Base-by-base conservation (phyloP, 2,329 filamentous ascomycete species). In the Botrytis fabae region DNA sequence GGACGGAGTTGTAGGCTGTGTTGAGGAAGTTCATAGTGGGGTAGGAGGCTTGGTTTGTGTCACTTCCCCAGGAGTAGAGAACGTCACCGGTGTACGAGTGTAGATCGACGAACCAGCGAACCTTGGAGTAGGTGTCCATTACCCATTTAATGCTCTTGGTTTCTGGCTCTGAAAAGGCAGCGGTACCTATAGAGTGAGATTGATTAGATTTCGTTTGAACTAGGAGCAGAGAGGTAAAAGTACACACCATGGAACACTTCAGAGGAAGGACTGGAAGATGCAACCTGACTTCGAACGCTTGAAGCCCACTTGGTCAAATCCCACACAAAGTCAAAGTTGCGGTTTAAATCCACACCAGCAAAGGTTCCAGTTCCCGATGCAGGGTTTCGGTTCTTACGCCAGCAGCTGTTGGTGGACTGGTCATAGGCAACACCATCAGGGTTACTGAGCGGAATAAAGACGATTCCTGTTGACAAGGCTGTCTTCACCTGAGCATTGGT, bases 291-390 rank as follows among this genome's bases (percentile, higher is more conserved):
- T 44, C 82, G 79, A 44, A 84, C 85, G 9, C 75, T 77, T 0
- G 80, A 73, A 48, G 81, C 82, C 78, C 86, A 88, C 65, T 82
- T 80, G 8, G 66, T 81, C 76, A 85, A 86, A 80, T 90, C 84
- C 85, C 87, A 90, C 12, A 88, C 78, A 79, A 87, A 86, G 78
- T 88, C 86, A 76, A 88, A 88, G 81, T 88, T 89, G 70, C 87
- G 83, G 80, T 88, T 88, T 68, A 88, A 80, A 75, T 89, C 87
- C 46, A 88, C 81, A 28, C 86, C 86, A 40, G 85, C 72, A 16
- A 81, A 80, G 40, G 74, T 62, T 5, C 77, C 76, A 59, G 79
- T 73, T 5, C 81, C 79, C 1, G 83, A 81, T 40, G 80, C 82
- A 0, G 84, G 81, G 79, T 87, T 88, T 48, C 86, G 85, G 79